A percentile compares a stretch with the other conserved stretches of the same genome.
phyloP scores from a whole-genome alignment of 2,329 filamentous ascomycete species.

The Fusarium ramigenum region DNA sequence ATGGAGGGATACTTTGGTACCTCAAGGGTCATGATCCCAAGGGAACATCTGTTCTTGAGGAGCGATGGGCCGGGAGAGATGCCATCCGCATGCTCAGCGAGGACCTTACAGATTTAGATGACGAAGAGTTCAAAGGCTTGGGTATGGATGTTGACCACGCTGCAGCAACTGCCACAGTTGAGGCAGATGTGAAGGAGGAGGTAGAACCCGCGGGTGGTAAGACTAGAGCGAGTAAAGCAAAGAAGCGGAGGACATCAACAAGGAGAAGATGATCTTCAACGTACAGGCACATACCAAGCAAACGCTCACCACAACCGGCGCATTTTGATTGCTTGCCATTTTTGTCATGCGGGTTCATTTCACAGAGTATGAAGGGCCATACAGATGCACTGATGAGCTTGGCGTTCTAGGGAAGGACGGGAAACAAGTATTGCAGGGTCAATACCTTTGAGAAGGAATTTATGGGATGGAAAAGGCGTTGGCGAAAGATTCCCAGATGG shows the following conservation, averaged over 20 bases:
- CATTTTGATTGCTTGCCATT: slow-evolving; percentile 13
- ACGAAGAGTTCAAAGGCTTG: slow-evolving; percentile 83
- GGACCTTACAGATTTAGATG: slow-evolving; percentile 89
- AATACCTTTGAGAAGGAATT: slow-evolving; percentile 18
- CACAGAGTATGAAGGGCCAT: slow-evolving; percentile 32
- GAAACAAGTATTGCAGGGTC: slow-evolving; percentile 21
- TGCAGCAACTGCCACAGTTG: slow-evolving; percentile 42
- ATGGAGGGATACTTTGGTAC: slow-evolving; percentile 90
- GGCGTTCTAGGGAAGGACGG: slow-evolving; percentile 39
- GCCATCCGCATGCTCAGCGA: slow-evolving; percentile 77
- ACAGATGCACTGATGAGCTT: slow-evolving; percentile 38
- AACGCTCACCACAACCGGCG: slow-evolving; percentile 20
- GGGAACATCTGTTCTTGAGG: slow-evolving; percentile 82
- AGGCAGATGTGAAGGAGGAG: slow-evolving; percentile 40
- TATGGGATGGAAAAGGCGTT: slow-evolving; percentile 37
- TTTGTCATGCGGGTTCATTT: slow-evolving; percentile 13
- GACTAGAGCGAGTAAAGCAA: slow-evolving; percentile 44
- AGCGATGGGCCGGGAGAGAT: slow-evolving; percentile 72
- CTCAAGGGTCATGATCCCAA: slow-evolving; percentile 80
- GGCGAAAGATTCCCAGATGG: slow-evolving; percentile 6
- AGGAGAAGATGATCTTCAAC: slow-evolving; percentile 44
- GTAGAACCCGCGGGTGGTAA: slow-evolving; percentile 34
- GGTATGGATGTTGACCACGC: slow-evolving; percentile 62
- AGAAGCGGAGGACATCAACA: slow-evolving; percentile 50
- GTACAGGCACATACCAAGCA: not conserved